Conservation (phyloP, 257 asterid species). For the Henckelia pumila region DNA sequence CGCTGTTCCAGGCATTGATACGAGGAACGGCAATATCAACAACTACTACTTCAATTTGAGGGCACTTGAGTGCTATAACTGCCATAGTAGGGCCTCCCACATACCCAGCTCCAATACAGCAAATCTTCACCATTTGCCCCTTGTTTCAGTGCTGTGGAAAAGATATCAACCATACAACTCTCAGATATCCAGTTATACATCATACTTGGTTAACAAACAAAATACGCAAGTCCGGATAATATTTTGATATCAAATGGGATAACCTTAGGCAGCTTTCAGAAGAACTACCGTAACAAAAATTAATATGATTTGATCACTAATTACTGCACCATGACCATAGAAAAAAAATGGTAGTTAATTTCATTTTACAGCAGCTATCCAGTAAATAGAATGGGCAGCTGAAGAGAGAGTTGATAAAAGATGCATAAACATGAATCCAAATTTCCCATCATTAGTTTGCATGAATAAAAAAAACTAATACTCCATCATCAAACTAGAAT, state of each 20-base stretch:
- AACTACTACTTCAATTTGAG: slow-evolving; percentile 66
- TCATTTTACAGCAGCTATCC: neutral
- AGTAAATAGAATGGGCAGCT: neutral
- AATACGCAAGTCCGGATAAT: neutral
- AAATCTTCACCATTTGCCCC: slow-evolving; percentile 83
- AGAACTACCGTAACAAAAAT: neutral
- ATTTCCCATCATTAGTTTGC: neutral
- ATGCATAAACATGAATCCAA: neutral
- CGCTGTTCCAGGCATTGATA: slow-evolving; percentile 90
- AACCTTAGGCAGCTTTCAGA: neutral
- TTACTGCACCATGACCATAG: neutral
- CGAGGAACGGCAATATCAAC: slow-evolving; percentile 90
- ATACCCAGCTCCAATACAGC: slow-evolving; percentile 95
- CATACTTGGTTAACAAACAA: neutral
- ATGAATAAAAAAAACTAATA: neutral
- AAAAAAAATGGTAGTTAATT: too few species aligned
- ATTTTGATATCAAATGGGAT: neutral
- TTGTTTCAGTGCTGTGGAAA: slow-evolving; percentile 34
- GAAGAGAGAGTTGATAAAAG: neutral
- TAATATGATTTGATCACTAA: neutral
- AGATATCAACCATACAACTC: slow-evolving; percentile 9
- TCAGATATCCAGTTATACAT: neutral
- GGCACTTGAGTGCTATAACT: slow-evolving; percentile 92
- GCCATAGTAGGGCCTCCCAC: slow-evolving; percentile 98
- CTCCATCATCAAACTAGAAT: too few species aligned